A percentile compares a stretch with the other conserved stretches of the same genome.
These are phyloP conservation scores for Takashimella koratensis DNA, from an alignment of 1,284 basidiomycete genomes.

Conservation along the genomic window DNA sequence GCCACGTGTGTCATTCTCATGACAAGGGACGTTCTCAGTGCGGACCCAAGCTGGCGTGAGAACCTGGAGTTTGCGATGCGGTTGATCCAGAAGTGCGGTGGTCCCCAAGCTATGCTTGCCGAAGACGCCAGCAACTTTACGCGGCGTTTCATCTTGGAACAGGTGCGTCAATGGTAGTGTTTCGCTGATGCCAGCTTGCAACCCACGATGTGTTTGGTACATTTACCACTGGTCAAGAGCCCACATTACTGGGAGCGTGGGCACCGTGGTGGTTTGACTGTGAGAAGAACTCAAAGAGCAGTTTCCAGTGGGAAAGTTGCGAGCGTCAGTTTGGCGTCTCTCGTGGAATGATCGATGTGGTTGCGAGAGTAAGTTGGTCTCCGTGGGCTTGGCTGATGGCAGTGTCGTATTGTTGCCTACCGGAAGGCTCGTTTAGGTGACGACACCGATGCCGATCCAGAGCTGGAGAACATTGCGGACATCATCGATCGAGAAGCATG, in stretches of 20 bases:
- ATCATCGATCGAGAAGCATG: constrained; percentile 6
- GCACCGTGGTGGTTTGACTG: constrained; percentile 18
- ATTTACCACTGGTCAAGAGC: constrained; percentile 17
- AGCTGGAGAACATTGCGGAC: constrained; percentile 4
- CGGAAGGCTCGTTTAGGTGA: constrained; percentile 7
- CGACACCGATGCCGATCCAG: constrained; percentile 1
- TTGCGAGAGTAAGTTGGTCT: constrained; percentile 12
- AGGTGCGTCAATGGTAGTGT: too few species aligned
- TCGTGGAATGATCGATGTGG: constrained; percentile 16
- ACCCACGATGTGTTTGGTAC: constrained; percentile 18
- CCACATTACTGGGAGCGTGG: constrained; percentile 11
- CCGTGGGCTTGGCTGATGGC: background rate
- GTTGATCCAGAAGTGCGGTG: constrained; percentile 13
- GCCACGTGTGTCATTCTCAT: constrained; percentile 13
- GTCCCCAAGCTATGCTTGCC: constrained; percentile 9
- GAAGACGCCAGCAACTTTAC: constrained; percentile 8
- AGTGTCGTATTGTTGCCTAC: constrained; percentile 9
- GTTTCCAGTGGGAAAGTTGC: constrained; percentile 16
- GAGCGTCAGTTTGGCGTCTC: constrained; percentile 20
- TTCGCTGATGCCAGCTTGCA: too few species aligned
- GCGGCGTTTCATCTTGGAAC: constrained; percentile 19
- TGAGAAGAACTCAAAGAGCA: constrained; percentile 1
- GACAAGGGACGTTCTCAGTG: constrained; percentile 14
- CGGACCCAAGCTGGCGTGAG: constrained; percentile 9
- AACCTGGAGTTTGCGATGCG: constrained; percentile 17